phyloP scores from a whole-genome alignment of 257 asterid genomes.

The Solanum okadae region DNA sequence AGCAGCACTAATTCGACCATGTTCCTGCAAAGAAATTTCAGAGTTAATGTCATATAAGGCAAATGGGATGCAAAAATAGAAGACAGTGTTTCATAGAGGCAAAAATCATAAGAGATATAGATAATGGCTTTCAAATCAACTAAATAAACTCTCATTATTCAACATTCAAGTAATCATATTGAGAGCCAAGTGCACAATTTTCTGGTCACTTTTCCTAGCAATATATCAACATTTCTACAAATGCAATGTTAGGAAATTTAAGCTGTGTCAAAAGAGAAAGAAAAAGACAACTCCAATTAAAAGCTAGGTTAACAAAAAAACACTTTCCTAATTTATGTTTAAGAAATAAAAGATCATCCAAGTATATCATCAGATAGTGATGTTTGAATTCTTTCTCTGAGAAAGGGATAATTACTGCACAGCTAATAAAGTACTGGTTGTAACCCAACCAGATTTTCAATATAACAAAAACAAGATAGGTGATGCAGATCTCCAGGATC shows the following conservation, averaged over 20 bases:
- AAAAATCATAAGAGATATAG: background rate
- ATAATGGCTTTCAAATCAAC: background rate
- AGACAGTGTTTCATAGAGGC: background rate
- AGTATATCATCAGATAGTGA: background rate
- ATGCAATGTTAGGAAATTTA: background rate
- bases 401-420: background rate
- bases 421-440: background rate
- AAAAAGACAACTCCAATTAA: background rate
- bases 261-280: background rate
- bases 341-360: background rate
- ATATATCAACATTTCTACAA: background rate
- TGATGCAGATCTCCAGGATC: background rate
- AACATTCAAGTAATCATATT: background rate
- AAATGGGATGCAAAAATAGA: background rate
- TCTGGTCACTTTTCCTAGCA: background rate
- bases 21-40: slow-evolving; percentile 45
- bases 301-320: background rate
- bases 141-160: background rate
- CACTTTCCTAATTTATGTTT: background rate
- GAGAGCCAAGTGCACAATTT: background rate
- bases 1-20: slow-evolving; percentile 27
- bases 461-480: background rate
- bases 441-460: background rate
- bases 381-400: background rate
- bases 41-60: slow-evolving; percentile 1